phyloP scores from a whole-genome alignment of 2,329 filamentous ascomycete genomes.

The Eurotiales sp. region DNA sequence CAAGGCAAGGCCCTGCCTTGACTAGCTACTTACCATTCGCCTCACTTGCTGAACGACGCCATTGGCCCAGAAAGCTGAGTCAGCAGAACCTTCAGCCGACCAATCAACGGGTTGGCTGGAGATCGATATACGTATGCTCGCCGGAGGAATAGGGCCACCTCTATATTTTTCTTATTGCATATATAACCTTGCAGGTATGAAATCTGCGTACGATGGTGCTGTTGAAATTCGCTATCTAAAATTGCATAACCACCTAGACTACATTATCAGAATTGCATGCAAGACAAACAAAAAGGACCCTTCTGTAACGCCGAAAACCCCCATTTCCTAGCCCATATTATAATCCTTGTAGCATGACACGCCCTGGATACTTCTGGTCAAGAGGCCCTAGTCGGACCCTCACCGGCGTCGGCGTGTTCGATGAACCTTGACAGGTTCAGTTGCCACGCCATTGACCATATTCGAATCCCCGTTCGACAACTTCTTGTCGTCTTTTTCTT shows the following conservation, averaged over 20 bases:
- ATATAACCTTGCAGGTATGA: background rate
- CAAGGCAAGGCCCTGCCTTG: background rate
- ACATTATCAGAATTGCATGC: too few species aligned
- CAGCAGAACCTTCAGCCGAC: background rate
- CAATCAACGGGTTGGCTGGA: background rate
- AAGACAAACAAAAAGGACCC: conserved; percentile 8
- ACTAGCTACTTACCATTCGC: background rate
- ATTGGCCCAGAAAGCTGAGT: background rate
- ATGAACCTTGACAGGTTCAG: conserved; percentile 25
- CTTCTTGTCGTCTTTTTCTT: conserved; percentile 23
- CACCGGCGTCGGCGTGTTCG: conserved; percentile 28
- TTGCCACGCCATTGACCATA: conserved; percentile 18
- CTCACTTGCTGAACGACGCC: background rate
- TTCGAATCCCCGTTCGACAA: conserved; percentile 12
- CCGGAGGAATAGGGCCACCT: background rate
- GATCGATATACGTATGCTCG: too few species aligned
- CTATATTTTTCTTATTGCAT: too few species aligned
- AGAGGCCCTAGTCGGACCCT: conserved; percentile 22
- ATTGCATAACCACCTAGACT: conserved; percentile 10
- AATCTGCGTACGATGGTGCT: background rate
- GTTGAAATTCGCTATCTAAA: background rate
- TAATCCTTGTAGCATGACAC: background rate
- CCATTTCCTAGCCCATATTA: background rate
- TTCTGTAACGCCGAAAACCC: conserved; percentile 7
- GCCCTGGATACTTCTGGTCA: background rate